Evolutionary conservation across 805 yeast genomes (phyloP).

Genomic region (Starmerella scarabaei): DNA sequence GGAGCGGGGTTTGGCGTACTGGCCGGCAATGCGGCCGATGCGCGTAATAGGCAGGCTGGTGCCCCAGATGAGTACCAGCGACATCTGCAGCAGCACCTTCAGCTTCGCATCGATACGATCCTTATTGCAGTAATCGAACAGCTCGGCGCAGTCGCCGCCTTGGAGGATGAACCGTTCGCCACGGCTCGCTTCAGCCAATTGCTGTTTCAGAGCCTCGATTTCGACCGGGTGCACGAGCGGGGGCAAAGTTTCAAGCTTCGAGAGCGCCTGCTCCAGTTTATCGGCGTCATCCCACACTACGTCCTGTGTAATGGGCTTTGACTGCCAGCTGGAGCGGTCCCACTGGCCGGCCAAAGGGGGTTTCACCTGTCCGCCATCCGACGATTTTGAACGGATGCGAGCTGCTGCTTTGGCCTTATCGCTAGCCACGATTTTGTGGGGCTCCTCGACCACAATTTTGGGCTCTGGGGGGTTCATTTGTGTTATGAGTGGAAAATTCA

Average conservation of each 20-base stretch:
- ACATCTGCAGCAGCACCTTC: conserved; percentile 33
- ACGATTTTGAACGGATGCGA: conserved; percentile 28
- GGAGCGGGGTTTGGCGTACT: conserved; percentile 35
- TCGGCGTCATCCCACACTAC: conserved; percentile 31
- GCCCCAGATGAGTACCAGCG: conserved; percentile 35
- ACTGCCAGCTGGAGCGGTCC: conserved; percentile 34
- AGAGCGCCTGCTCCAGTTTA: conserved; percentile 30
- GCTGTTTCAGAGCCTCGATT: conserved; percentile 26
- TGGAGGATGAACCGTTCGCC: conserved; percentile 35
- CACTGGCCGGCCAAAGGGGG: conserved; percentile 22
- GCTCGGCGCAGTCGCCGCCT: conserved; percentile 36
- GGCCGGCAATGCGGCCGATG: conserved; percentile 35
- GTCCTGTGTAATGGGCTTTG: conserved; percentile 33
- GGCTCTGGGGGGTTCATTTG: conserved; percentile 12
- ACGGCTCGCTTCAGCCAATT: conserved; percentile 31
- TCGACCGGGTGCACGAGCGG: conserved; percentile 32
- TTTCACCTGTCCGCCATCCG: conserved; percentile 15
- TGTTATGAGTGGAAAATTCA: not conserved
- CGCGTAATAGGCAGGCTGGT: conserved; percentile 30
- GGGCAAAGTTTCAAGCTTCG: conserved; percentile 32
- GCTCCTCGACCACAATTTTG: conserved; percentile 25
- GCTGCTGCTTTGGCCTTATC: conserved; percentile 30
- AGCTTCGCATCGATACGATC: conserved; percentile 32
- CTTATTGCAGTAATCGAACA: conserved; percentile 33
- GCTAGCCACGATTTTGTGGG: conserved; percentile 28